phyloP scores from a whole-genome alignment of 2,329 filamentous ascomycete species.

The Aspergillaceae sp. region DNA sequence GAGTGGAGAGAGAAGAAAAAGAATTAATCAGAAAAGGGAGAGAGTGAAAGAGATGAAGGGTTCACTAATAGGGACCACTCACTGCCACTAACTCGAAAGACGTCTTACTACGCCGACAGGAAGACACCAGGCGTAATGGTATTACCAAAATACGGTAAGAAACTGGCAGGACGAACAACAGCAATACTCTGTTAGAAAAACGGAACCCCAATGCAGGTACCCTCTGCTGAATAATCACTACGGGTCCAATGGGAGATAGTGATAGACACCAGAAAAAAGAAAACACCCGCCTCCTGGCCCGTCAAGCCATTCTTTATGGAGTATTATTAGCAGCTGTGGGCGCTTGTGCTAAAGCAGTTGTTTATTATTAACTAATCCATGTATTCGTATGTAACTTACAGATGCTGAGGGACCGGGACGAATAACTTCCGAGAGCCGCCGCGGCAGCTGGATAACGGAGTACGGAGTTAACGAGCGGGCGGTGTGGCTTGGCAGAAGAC shows the following conservation, averaged over 20 bases:
- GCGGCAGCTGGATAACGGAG: too few species aligned
- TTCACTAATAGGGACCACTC: too few species aligned
- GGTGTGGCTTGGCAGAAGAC: background rate
- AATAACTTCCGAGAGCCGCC: background rate
- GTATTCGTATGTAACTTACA: too few species aligned
- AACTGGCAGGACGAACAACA: too few species aligned
- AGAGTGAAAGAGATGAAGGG: slow-evolving; percentile 1
- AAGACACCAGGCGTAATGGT: too few species aligned
- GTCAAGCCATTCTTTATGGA: too few species aligned
- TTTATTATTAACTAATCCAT: too few species aligned
- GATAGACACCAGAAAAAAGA: background rate
- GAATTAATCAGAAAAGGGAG: slow-evolving; percentile 1
- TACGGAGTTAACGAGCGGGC: background rate
- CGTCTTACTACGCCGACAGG: background rate
- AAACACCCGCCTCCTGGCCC: background rate
- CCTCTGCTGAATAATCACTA: background rate
- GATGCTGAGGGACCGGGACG: background rate
- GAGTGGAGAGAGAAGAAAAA: slow-evolving; percentile 1
- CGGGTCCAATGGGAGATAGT: background rate
- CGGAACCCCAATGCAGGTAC: background rate
- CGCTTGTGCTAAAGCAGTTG: too few species aligned
- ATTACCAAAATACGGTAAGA: background rate
- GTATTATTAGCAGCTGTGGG: too few species aligned
- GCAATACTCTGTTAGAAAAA: too few species aligned
- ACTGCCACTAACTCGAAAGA: background rate